Conservation (phyloP, 1,284 basidiomycete genomes). For the Tausonia pullulans region DNA sequence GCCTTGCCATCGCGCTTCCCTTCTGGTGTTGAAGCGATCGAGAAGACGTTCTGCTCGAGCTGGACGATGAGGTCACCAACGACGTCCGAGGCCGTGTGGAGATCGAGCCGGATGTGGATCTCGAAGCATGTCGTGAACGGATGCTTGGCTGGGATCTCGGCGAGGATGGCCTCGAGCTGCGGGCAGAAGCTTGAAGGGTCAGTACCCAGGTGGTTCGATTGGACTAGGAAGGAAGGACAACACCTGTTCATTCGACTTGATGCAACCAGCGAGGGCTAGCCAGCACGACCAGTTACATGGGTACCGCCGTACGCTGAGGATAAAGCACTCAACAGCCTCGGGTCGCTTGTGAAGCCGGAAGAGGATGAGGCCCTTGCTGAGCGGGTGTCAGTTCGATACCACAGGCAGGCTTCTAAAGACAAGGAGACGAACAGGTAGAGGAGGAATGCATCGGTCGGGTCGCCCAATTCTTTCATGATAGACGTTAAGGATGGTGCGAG, state of each 20-base stretch:
- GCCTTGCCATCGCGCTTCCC: slow-evolving; percentile 6
- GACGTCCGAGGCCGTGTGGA: slow-evolving; percentile 78
- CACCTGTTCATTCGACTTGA: slow-evolving; percentile 85
- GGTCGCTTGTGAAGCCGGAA: slow-evolving; percentile 64
- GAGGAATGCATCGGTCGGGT: slow-evolving; percentile 63
- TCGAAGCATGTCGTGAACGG: slow-evolving; percentile 77
- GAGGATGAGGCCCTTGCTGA: slow-evolving; percentile 62
- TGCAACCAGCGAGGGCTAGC: slow-evolving; percentile 65
- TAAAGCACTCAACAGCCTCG: slow-evolving; percentile 71
- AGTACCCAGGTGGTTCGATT: background rate
- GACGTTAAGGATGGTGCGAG: slow-evolving; percentile 55
- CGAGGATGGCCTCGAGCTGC: slow-evolving; percentile 32
- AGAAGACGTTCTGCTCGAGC: slow-evolving; percentile 9
- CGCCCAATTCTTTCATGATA: slow-evolving; percentile 50
- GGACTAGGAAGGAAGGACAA: slow-evolving; percentile 15
- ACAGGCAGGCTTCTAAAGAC: background rate
- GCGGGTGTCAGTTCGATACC: background rate
- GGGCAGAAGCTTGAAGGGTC: slow-evolving; percentile 7
- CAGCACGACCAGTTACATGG: slow-evolving; percentile 97
- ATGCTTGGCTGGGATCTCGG: slow-evolving; percentile 53
- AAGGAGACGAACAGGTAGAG: slow-evolving; percentile 57
- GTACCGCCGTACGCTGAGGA: slow-evolving; percentile 65
- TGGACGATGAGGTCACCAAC: slow-evolving; percentile 60
- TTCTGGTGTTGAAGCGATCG: slow-evolving; percentile 5
- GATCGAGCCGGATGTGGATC: slow-evolving; percentile 75